Evolutionary conservation across 306 rosid species (phyloP).

Genomic region (Geum urbanum): DNA sequence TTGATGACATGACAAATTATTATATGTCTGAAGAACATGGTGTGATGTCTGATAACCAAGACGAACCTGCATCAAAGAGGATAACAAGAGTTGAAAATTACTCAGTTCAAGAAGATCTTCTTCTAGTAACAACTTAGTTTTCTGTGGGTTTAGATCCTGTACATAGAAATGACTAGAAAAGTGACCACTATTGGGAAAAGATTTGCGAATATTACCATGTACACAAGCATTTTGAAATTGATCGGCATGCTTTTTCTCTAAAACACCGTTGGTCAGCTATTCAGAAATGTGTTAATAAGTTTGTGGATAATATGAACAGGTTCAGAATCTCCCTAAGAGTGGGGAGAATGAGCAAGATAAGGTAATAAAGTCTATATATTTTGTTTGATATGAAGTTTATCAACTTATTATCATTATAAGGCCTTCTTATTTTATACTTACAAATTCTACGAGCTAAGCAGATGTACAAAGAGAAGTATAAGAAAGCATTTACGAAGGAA

Average conservation of each 20-base stretch:
- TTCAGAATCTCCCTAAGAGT: neutral
- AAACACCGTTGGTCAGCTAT: neutral
- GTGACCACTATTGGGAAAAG: too few relatives aligned
- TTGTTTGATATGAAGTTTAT: too few relatives aligned
- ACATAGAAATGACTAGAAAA: neutral
- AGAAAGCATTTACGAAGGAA: neutral
- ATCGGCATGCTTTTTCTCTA: neutral
- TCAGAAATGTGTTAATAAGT: neutral
- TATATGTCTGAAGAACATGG: too few relatives aligned
- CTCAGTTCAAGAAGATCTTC: neutral
- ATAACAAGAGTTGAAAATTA: neutral
- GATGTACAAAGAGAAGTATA: neutral
- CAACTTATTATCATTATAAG: too few relatives aligned
- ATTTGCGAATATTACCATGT: neutral
- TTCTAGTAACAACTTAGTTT: neutral
- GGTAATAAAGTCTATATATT: neutral
- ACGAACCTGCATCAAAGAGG: neutral
- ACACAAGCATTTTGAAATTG: neutral
- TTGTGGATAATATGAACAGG: neutral
- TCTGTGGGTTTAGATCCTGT: neutral
- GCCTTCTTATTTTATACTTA: too few relatives aligned
- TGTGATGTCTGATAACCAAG: neutral
- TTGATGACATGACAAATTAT: too few relatives aligned
- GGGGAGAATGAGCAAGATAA: neutral
- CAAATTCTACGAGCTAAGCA: neutral